phyloP scores from a whole-genome alignment of 129 eudicot genomes.

The Sambucus nigra region DNA sequence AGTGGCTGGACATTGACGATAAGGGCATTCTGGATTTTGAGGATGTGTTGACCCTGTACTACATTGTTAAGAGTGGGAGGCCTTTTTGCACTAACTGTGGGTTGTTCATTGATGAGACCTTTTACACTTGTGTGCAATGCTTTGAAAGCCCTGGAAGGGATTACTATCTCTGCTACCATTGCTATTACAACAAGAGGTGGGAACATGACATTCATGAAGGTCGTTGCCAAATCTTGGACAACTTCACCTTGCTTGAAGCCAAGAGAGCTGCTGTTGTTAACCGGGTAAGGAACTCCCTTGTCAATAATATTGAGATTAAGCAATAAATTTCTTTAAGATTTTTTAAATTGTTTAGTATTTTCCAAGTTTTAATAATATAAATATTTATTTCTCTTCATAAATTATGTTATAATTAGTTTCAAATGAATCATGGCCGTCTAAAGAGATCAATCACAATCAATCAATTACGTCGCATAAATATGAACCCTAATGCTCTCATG shows the following conservation, averaged over 20 bases:
- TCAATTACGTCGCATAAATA: no score
- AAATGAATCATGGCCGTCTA: no score
- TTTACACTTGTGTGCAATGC: conserved; percentile 35
- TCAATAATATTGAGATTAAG: no score
- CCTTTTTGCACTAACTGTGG: conserved; percentile 39
- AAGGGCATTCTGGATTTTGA: conserved; percentile 32
- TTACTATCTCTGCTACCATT: conserved; percentile 20
- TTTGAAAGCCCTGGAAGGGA: conserved; percentile 9
- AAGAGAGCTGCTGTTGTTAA: conserved; percentile 12
- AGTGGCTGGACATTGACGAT: conserved; percentile 22
- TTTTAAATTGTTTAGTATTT: no score
- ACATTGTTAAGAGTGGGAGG: conserved; percentile 41
- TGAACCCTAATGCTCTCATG: no score
- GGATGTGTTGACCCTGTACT: conserved; percentile 45
- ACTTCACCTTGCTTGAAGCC: conserved; percentile 30
- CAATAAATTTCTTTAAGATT: no score
- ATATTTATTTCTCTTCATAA: no score
- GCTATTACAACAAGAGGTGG: conserved; percentile 8
- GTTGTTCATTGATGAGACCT: conserved; percentile 23
- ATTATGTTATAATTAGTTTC: no score
- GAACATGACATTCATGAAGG: conserved; percentile 14
- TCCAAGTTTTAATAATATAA: no score
- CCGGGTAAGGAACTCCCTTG: no score
- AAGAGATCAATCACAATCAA: no score
- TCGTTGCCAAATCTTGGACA: conserved; percentile 27